A percentile compares a stretch with the other conserved stretches of the same genome.
Conservation (phyloP, 495 filamentous ascomycete genomes). For the Penicillium canescens region DNA sequence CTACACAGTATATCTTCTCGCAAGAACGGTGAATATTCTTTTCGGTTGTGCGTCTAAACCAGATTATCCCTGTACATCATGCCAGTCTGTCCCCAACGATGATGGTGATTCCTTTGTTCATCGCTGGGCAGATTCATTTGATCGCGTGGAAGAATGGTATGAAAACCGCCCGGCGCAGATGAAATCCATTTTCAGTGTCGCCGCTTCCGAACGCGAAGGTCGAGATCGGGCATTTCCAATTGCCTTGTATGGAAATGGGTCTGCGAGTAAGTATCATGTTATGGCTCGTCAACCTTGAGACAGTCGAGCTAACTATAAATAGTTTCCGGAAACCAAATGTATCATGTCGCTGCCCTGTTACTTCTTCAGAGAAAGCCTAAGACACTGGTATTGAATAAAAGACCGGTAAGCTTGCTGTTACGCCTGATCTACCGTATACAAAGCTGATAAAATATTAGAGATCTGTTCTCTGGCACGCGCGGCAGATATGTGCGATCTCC, state of each 20-base stretch:
- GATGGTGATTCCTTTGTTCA: conserved; percentile 23
- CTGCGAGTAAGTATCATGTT: conserved; percentile 30
- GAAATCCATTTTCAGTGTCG: conserved; percentile 29
- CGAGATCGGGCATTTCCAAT: conserved; percentile 30
- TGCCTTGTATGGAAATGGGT: conserved; percentile 40
- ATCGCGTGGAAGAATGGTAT: conserved; percentile 39
- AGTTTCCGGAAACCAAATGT: conserved; percentile 46
- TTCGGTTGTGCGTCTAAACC: conserved; percentile 18
- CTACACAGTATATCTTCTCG: conserved; percentile 45
- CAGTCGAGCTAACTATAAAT: not conserved
- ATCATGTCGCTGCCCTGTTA: conserved; percentile 41
- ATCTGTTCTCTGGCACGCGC: conserved; percentile 47
- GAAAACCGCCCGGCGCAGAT: conserved; percentile 41
- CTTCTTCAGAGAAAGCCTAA: conserved; percentile 40
- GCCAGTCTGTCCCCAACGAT: conserved; percentile 18
- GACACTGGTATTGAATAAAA: conserved; percentile 20
- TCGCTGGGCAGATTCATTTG: conserved; percentile 37
- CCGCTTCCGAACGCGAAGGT: conserved; percentile 13
- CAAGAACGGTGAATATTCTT: conserved; percentile 37
- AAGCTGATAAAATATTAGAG: conserved; percentile 13
- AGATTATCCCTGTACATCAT: conserved; percentile 18
- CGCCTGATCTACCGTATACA: not conserved
- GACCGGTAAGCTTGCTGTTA: conserved; percentile 18
- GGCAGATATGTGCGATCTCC: conserved; percentile 48
- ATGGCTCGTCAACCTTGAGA: not conserved